Conservation (phyloP, 1,139 yeast genomes). For the Arxiozyma telluris region DNA sequence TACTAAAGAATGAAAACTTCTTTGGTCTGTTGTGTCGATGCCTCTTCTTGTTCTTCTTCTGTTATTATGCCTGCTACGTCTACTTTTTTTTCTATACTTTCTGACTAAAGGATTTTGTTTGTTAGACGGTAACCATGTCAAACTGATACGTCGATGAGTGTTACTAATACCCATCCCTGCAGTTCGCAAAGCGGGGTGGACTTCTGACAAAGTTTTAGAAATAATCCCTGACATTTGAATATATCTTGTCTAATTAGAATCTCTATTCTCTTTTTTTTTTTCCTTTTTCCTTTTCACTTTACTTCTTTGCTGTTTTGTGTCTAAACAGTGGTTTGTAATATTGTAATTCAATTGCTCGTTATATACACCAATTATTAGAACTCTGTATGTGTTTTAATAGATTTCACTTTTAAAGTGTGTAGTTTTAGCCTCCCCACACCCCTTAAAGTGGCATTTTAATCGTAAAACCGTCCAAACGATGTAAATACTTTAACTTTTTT, state of each 20-base stretch:
- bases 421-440: not conserved
- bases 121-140: slow-evolving; percentile 61
- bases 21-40: slow-evolving; percentile 40
- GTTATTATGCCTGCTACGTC: slow-evolving; percentile 12
- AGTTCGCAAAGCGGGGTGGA: slow-evolving; percentile 32
- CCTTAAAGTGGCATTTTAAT: not conserved
- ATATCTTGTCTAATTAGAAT: not conserved
- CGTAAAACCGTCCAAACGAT: not conserved
- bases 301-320: too few relatives aligned
- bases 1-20: slow-evolving; percentile 51
- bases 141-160: slow-evolving; percentile 37
- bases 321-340: not conserved
- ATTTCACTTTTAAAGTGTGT: not conserved
- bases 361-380: not conserved
- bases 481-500: too few relatives aligned
- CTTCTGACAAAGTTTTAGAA: slow-evolving; percentile 28
- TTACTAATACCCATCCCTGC: slow-evolving; percentile 36
- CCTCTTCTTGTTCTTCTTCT: slow-evolving; percentile 25
- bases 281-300: too few relatives aligned
- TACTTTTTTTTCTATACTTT: slow-evolving; percentile 36
- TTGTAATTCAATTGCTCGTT: not conserved
- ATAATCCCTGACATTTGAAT: slow-evolving; percentile 21
- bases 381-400: not conserved
- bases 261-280: too few relatives aligned
- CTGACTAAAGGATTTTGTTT: slow-evolving; percentile 58